Percentiles rank a stretch among this genome's conserved stretches.
These are phyloP conservation scores for Vitis hybrid DNA, from an alignment of 177 flowering plant genomes.

Conservation along the genomic window DNA sequence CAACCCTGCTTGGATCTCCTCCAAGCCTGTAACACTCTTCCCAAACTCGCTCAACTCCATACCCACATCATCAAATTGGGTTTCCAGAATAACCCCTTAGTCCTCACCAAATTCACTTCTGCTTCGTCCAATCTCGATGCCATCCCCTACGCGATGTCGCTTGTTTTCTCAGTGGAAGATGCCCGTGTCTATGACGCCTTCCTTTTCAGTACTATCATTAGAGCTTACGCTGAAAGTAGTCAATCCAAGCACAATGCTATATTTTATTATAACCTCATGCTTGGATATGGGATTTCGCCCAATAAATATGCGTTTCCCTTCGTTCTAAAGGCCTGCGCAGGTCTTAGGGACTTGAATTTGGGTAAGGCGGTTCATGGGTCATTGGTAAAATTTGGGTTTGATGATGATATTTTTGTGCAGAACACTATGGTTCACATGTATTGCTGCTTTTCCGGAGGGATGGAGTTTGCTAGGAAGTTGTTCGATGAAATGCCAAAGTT, in stretches of 20 bases:
- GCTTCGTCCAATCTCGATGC: conserved; percentile 40
- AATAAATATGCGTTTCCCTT: conserved; percentile 82
- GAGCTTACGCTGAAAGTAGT: conserved; percentile 51
- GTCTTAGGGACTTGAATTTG: conserved; percentile 40
- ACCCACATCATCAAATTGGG: conserved; percentile 59
- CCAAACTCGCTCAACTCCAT: conserved; percentile 57
- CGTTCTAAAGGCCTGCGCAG: conserved; percentile 79
- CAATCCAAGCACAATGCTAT: conserved; percentile 34
- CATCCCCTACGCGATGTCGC: conserved; percentile 45
- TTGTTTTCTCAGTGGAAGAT: conserved; percentile 36
- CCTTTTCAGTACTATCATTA: conserved; percentile 64
- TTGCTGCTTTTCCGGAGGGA: conserved; percentile 38
- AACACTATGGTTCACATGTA: conserved; percentile 79
- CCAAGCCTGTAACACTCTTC: conserved; percentile 43
- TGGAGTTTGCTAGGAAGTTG: conserved; percentile 43
- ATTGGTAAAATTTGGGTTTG: conserved; percentile 55
- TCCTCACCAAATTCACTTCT: conserved; percentile 69
- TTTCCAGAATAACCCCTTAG: conserved; percentile 55
- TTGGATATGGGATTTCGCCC: conserved; percentile 36
- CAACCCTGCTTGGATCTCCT: conserved; percentile 54
- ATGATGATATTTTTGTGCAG: conserved; percentile 49
- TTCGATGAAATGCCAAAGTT: conserved; percentile 61
- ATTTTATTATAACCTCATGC: conserved; percentile 44
- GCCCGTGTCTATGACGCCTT: conserved; percentile 48
- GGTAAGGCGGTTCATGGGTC: conserved; percentile 62